phyloP scores from a whole-genome alignment of 768 basidiomycete genomes.

The Kwoniella pini region DNA sequence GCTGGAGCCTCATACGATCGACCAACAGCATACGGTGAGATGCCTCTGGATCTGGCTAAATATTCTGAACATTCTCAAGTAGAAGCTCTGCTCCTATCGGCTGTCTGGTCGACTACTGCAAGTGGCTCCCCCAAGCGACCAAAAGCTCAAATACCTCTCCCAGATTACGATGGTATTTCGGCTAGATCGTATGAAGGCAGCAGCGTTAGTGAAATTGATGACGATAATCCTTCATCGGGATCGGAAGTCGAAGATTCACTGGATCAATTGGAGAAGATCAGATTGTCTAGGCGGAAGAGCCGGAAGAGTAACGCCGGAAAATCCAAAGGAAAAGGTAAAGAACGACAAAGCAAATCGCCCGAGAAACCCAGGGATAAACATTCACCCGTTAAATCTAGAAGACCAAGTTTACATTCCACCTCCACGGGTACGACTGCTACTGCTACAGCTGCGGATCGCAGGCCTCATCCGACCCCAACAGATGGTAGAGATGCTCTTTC shows the following conservation, averaged over 20 bases:
- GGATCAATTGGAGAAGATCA: slow-evolving; percentile 8
- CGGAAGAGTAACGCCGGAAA: background rate
- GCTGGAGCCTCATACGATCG: slow-evolving; percentile 70
- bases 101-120: slow-evolving; percentile 41
- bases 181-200: slow-evolving; percentile 16
- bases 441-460: background rate
- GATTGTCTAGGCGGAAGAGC: slow-evolving; percentile 8
- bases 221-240: slow-evolving; percentile 50
- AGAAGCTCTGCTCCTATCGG: slow-evolving; percentile 47
- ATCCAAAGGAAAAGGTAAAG: slow-evolving; percentile 4
- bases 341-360: background rate
- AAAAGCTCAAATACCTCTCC: slow-evolving; percentile 5
- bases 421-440: slow-evolving; percentile 12
- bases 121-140: slow-evolving; percentile 8
- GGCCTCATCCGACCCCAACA: background rate
- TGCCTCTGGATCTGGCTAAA: slow-evolving; percentile 55
- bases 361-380: too few relatives aligned
- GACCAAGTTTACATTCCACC: slow-evolving; percentile 13
- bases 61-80: slow-evolving; percentile 54
- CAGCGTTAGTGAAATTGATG: slow-evolving; percentile 37
- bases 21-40: slow-evolving; percentile 52
- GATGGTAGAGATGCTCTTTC: slow-evolving; percentile 1
- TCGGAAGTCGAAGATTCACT: slow-evolving; percentile 32
- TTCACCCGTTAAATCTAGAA: background rate
- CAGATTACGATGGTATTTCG: slow-evolving; percentile 1